phyloP scores from a whole-genome alignment of 2,329 filamentous ascomycete species.

The Rugonectria rugulosa region DNA sequence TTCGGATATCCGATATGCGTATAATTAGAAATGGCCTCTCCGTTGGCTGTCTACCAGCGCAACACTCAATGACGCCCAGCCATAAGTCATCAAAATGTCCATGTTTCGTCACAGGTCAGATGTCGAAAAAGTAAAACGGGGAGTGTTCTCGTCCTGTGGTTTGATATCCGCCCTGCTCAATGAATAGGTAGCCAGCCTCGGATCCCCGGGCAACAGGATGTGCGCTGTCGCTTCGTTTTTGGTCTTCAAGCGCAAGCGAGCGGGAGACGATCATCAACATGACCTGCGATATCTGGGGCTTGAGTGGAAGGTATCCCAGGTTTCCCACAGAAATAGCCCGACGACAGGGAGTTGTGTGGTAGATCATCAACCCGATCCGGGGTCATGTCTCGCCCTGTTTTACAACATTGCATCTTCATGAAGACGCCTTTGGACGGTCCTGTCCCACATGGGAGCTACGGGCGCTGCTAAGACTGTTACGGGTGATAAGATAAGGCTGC shows the following conservation, averaged over 20 bases:
- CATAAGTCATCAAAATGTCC: not conserved
- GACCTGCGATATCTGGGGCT: slow-evolving; percentile 7
- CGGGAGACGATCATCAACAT: slow-evolving; percentile 5
- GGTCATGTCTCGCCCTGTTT: not conserved
- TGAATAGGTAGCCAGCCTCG: not conserved
- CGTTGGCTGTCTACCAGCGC: slow-evolving; percentile 6
- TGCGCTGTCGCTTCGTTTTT: slow-evolving; percentile 13
- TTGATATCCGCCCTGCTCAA: slow-evolving; percentile 10
- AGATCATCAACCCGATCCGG: slow-evolving; percentile 2
- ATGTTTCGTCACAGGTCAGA: slow-evolving; percentile 5
- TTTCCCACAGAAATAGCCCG: slow-evolving; percentile 3
- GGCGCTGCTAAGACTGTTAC: slow-evolving; percentile 2
- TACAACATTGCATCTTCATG: not conserved
- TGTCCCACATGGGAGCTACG: not conserved
- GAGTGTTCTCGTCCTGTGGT: slow-evolving; percentile 10
- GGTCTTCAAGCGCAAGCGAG: not conserved
- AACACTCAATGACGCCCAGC: not conserved
- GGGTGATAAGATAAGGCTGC: not conserved
- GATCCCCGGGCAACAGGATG: not conserved
- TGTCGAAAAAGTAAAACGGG: slow-evolving; percentile 7
- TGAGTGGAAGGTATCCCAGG: too few species aligned
- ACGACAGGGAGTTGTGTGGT: not conserved
- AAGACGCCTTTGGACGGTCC: not conserved
- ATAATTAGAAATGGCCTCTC: slow-evolving; percentile 16
- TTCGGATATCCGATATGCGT: slow-evolving; percentile 4